A percentile compares a stretch with the other conserved stretches of the same genome.
phyloP scores from a whole-genome alignment of 2,329 filamentous ascomycete genomes.

The Arthroderma sp. region DNA sequence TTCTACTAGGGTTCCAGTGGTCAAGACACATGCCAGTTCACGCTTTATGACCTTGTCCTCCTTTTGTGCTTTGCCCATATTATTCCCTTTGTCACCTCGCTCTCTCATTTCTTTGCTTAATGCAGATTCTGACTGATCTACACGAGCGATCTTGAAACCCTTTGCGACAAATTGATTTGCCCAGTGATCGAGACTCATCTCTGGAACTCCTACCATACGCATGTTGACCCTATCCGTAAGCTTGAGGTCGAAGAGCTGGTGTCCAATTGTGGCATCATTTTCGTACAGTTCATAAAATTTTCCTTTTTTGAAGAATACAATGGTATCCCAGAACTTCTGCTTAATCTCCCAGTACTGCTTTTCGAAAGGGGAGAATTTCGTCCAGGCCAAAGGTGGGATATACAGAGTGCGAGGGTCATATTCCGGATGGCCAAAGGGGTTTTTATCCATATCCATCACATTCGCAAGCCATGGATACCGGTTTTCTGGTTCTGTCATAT shows the following conservation, averaged over 20 bases:
- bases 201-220: conserved; percentile 97
- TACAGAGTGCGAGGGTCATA: conserved; percentile 87
- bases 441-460: conserved; percentile 69
- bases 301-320: conserved; percentile 99
- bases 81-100: conserved; percentile 47
- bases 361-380: conserved; percentile 83
- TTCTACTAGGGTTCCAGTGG: conserved; percentile 84
- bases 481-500: conserved; percentile 69
- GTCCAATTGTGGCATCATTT: conserved; percentile 90
- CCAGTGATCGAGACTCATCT: conserved; percentile 92
- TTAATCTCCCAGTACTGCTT: conserved; percentile 99
- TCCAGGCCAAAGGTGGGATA: conserved; percentile 69
- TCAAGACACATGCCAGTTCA: conserved; percentile 82
- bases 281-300: conserved; percentile 99
- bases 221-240: conserved; percentile 97
- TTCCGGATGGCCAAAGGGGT: conserved; percentile 67
- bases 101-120: conserved; percentile 98
- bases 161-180: conserved; percentile 97
- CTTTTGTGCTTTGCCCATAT: conserved; percentile 47
- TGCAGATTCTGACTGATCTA: conserved; percentile 94
- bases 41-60: conserved; percentile 87
- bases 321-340: conserved; percentile 90
- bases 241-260: conserved; percentile 94
- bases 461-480: conserved; percentile 86
- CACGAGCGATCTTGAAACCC: conserved; percentile 90